Percentiles rank a stretch among this genome's conserved stretches.
Evolutionary conservation across 1,284 basidiomycete genomes (phyloP).

Genomic region (Peniophora sp.): DNA sequence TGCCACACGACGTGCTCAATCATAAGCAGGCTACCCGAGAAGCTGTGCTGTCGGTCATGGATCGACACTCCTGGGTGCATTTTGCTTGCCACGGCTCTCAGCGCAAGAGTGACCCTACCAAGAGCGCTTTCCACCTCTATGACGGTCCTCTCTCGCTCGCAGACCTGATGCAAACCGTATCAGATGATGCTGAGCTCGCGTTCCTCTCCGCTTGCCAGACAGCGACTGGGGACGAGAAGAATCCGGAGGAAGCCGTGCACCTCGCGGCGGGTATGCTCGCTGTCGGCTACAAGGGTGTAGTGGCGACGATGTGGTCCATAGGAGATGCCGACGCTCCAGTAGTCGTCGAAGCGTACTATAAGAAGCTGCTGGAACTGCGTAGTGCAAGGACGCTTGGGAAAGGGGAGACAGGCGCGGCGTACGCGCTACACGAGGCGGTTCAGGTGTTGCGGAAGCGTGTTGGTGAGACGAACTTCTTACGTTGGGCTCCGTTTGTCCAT

Average conservation of each 20-base stretch:
- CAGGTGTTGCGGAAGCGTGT: neutral
- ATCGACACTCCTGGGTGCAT: neutral
- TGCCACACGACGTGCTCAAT: slow-evolving; percentile 5
- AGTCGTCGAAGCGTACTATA: too few relatives aligned
- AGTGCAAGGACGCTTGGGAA: slow-evolving; percentile 1
- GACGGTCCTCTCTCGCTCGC: neutral
- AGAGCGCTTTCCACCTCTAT: slow-evolving; percentile 1
- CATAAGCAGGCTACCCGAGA: slow-evolving; percentile 3
- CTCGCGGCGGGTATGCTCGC: too few relatives aligned
- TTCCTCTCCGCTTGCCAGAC: too few relatives aligned
- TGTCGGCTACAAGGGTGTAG: slow-evolving; percentile 14
- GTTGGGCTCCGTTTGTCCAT: too few relatives aligned
- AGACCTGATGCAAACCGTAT: too few relatives aligned
- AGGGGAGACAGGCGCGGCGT: too few relatives aligned
- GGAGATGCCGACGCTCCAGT: too few relatives aligned
- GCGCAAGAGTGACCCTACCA: neutral
- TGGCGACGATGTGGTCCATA: slow-evolving; percentile 19
- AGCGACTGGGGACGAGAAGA: too few relatives aligned
- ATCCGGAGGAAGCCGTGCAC: too few relatives aligned
- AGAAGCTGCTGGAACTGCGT: too few relatives aligned
- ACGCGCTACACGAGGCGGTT: too few relatives aligned
- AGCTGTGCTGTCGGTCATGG: neutral
- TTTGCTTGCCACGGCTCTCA: neutral
- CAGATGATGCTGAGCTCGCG: too few relatives aligned
- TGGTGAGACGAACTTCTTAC: neutral